Evolutionary conservation across 2,329 filamentous ascomycete genomes (phyloP).

Genomic region (Septoria petroselini): DNA sequence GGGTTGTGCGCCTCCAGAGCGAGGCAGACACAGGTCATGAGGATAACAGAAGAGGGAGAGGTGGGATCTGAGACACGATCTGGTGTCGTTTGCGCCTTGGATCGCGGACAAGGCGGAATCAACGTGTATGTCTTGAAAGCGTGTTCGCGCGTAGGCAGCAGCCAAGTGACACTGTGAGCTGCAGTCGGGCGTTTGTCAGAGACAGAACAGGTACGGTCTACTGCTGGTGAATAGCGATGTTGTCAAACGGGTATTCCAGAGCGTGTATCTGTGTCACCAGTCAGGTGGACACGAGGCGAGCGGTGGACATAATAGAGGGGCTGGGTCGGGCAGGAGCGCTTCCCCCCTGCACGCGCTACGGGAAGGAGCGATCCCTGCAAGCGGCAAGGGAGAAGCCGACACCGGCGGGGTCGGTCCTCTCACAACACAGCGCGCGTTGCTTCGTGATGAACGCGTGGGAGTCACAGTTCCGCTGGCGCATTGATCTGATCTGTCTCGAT

Average conservation of each 20-base stretch:
- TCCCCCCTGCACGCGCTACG: no score
- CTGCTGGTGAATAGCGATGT: slow-evolving; percentile 8
- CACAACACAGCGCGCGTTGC: neutral
- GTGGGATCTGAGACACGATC: slow-evolving; percentile 15
- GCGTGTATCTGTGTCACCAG: no score
- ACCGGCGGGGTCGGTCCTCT: no score
- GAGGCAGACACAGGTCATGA: slow-evolving; percentile 5
- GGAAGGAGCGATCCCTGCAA: no score
- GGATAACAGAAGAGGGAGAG: slow-evolving; percentile 6
- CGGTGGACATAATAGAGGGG: no score
- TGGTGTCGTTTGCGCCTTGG: slow-evolving; percentile 15
- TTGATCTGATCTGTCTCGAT: slow-evolving; percentile 1
- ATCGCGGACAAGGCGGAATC: neutral
- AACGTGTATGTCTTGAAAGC: slow-evolving; percentile 8
- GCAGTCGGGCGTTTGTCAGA: neutral
- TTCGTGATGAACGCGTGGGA: neutral
- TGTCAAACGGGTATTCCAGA: no score
- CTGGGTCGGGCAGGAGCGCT: no score
- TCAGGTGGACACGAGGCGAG: no score
- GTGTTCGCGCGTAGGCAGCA: slow-evolving; percentile 9
- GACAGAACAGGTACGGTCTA: no score
- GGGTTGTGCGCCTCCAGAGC: slow-evolving; percentile 16
- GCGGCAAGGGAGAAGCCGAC: no score
- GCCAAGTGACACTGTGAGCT: slow-evolving; percentile 5
- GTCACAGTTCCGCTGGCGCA: no score